These are phyloP conservation scores for Nidularia pulvinata DNA, from an alignment of 768 basidiomycete species.

Conservation along the genomic window DNA sequence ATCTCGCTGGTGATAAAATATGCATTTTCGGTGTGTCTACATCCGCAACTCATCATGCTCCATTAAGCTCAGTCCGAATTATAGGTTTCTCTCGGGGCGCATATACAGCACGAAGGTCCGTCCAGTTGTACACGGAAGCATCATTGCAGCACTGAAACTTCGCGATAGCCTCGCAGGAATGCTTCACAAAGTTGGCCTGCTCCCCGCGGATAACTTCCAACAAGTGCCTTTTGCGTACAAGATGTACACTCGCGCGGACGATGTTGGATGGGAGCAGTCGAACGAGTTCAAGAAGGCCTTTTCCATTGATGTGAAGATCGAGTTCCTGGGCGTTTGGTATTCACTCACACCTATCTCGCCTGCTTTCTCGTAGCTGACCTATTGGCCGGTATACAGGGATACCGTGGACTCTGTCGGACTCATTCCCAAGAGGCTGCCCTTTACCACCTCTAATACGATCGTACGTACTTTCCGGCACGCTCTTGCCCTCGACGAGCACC, in stretches of 20 bases:
- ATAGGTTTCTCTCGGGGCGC: constrained; percentile 58
- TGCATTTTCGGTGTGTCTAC: constrained; percentile 52
- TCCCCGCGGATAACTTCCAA: constrained; percentile 40
- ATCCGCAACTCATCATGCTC: background rate
- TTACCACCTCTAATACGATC: constrained; percentile 44
- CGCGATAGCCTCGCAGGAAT: constrained; percentile 45
- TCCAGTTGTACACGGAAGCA: background rate
- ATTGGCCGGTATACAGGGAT: constrained; percentile 32
- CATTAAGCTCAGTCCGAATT: background rate
- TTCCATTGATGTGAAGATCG: constrained; percentile 43
- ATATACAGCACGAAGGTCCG: constrained; percentile 45
- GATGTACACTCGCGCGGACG: constrained; percentile 45
- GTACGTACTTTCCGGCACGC: constrained; percentile 61
- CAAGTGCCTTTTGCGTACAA: constrained; percentile 61
- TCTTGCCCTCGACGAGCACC: constrained; percentile 56
- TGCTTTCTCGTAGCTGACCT: too few species aligned
- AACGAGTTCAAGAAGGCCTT: constrained; percentile 50
- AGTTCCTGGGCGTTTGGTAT: constrained; percentile 50
- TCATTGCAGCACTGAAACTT: too few species aligned
- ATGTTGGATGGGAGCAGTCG: constrained; percentile 40
- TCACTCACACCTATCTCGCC: background rate
- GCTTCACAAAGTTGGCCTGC: constrained; percentile 49
- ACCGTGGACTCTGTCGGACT: constrained; percentile 56
- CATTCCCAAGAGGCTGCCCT: constrained; percentile 44
- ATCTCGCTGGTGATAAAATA: constrained; percentile 48